phyloP scores from a whole-genome alignment of 257 asterid genomes.

The Plectranthus barbatus region DNA sequence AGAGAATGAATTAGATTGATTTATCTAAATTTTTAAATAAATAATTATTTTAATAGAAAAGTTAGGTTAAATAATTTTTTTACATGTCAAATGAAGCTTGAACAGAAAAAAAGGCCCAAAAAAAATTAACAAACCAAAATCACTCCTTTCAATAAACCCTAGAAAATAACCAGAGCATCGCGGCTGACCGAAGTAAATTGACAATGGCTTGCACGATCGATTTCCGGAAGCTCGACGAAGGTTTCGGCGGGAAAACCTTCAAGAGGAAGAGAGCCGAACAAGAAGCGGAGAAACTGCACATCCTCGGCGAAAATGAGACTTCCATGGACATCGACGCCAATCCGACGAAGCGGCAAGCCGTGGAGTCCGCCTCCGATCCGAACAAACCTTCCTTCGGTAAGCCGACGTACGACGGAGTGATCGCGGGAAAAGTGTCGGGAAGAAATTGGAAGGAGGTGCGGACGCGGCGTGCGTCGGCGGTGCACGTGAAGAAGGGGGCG shows the following conservation, averaged over 20 bases:
- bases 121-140: too few relatives aligned
- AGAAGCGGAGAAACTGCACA: conserved; percentile 28
- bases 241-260: conserved; percentile 86
- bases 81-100: too few relatives aligned
- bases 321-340: conserved; percentile 36
- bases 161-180: neutral
- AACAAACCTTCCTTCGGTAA: conserved; percentile 50
- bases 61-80: too few relatives aligned
- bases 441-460: conserved; percentile 85
- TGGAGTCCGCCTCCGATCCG: conserved; percentile 45
- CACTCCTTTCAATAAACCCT: too few relatives aligned
- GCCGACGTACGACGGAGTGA: conserved; percentile 78
- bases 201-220: conserved; percentile 86
- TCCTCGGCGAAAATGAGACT: conserved; percentile 1
- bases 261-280: conserved; percentile 75
- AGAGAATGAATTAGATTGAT: too few relatives aligned
- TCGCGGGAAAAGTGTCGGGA: conserved; percentile 83
- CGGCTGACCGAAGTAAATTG: too few relatives aligned
- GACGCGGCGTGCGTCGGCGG: conserved; percentile 62
- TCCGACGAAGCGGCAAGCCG: conserved; percentile 62
- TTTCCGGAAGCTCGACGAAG: conserved; percentile 79
- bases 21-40: too few relatives aligned
- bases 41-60: too few relatives aligned
- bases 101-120: too few relatives aligned
- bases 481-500: conserved; percentile 46